These are phyloP conservation scores for Pleurotus tuoliensis DNA, from an alignment of 768 basidiomycete species.

Conservation along the genomic window DNA sequence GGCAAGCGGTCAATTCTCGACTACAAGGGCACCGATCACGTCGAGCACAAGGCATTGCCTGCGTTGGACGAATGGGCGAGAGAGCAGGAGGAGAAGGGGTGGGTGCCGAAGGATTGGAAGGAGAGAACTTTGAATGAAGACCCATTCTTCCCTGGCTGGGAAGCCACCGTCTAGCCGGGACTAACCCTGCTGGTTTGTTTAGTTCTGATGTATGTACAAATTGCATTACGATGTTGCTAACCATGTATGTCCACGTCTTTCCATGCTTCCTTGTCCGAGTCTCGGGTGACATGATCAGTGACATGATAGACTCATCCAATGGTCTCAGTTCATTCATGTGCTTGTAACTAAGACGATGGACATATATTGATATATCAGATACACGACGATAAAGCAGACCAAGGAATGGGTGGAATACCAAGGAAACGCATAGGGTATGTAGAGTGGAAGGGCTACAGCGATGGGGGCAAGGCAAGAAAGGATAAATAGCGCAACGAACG, in stretches of 20 bases:
- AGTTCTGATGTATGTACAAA: too few relatives aligned
- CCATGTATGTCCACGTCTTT: too few relatives aligned
- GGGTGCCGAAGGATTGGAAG: conserved; percentile 45
- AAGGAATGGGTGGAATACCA: background rate
- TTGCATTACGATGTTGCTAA: too few relatives aligned
- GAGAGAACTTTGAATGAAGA: conserved; percentile 46
- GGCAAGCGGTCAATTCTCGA: conserved; percentile 33
- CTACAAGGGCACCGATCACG: conserved; percentile 39
- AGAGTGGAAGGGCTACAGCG: conserved; percentile 1
- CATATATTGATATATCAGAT: conserved; percentile 3
- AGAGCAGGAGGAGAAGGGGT: conserved; percentile 44
- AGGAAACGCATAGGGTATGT: background rate
- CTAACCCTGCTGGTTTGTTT: too few relatives aligned
- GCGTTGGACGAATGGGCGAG: conserved; percentile 40
- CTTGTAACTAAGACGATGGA: too few relatives aligned
- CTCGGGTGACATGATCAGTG: too few relatives aligned
- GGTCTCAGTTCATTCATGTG: too few relatives aligned
- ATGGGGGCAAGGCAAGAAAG: background rate
- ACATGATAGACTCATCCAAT: too few relatives aligned
- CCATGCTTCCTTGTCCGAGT: too few relatives aligned
- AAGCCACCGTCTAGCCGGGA: conserved; percentile 10
- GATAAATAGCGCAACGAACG: conserved; percentile 1
- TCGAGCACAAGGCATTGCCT: conserved; percentile 42
- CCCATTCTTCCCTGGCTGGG: conserved; percentile 49
- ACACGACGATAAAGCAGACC: conserved; percentile 1